A percentile compares a stretch with the other conserved stretches of the same genome.
phyloP scores from a whole-genome alignment of 129 eudicot genomes.

The Escallonia herrerae region DNA sequence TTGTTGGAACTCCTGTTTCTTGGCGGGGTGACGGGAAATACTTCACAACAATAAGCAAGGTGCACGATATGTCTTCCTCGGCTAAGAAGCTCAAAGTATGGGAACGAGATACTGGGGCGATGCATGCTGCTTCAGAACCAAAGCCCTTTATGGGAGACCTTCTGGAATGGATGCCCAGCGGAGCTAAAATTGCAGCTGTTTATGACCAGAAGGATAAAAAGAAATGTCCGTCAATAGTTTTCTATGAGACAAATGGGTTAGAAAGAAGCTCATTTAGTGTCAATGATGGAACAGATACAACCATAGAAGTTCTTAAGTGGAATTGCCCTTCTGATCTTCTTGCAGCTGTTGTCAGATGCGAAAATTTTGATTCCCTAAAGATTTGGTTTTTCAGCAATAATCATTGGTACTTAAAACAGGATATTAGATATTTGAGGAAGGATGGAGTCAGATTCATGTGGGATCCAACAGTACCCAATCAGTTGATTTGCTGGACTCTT shows the following conservation, averaged over 20 bases:
- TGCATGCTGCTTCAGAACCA: constrained; percentile 75
- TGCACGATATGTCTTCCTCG: constrained; percentile 28
- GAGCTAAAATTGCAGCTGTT: constrained; percentile 82
- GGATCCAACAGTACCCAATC: constrained; percentile 72
- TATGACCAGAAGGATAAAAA: constrained; percentile 43
- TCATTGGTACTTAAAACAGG: constrained; percentile 94
- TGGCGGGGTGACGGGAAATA: constrained; percentile 97
- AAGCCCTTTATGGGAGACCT: constrained; percentile 54
- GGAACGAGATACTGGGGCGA: constrained; percentile 87
- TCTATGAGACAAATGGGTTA: constrained; percentile 83
- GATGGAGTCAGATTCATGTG: constrained; percentile 64
- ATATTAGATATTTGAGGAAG: constrained; percentile 49
- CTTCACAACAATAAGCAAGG: constrained; percentile 65
- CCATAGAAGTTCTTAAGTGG: constrained; percentile 63
- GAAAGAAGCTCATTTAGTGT: constrained; percentile 78
- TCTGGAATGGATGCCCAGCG: constrained; percentile 88
- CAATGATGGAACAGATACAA: constrained; percentile 33
- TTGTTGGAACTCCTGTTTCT: constrained; percentile 42
- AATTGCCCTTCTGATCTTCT: constrained; percentile 85
- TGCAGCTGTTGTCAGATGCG: constrained; percentile 62
- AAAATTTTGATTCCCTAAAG: constrained; percentile 54
- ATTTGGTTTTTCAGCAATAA: constrained; percentile 87
- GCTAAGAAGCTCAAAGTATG: constrained; percentile 74
- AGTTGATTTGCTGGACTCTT: constrained; percentile 68
- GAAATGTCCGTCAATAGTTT: constrained; percentile 46